phyloP scores from a whole-genome alignment of 2,329 filamentous ascomycete species.

The Arthrobotrys megalospora region DNA sequence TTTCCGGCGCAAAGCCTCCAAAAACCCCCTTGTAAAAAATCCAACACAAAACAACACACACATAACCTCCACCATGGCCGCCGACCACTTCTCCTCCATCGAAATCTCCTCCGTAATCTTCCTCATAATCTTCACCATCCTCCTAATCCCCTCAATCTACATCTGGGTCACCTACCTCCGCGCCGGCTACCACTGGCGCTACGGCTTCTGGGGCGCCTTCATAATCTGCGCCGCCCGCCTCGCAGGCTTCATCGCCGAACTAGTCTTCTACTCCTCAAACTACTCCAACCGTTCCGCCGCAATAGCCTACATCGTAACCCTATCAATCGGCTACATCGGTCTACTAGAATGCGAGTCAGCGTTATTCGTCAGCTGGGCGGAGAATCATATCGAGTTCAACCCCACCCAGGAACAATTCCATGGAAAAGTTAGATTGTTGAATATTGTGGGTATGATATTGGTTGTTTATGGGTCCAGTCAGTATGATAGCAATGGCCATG shows the following conservation, averaged over 20 bases:
- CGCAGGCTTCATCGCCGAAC: slow-evolving; percentile 58
- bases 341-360: slow-evolving; percentile 54
- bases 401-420: slow-evolving; percentile 39
- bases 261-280: slow-evolving; percentile 51
- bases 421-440: slow-evolving; percentile 49
- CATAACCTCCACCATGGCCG: too few relatives aligned
- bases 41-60: slow-evolving; percentile 30
- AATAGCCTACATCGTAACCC: slow-evolving; percentile 52
- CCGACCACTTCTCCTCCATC: slow-evolving; percentile 53
- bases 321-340: slow-evolving; percentile 56
- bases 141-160: slow-evolving; percentile 49
- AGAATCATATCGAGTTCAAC: slow-evolving; percentile 44
- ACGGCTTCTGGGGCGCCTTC: slow-evolving; percentile 60
- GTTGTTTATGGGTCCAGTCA: slow-evolving; percentile 42
- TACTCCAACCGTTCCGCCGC: slow-evolving; percentile 46
- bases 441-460: slow-evolving; percentile 41
- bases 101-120: slow-evolving; percentile 54
- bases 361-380: slow-evolving; percentile 50
- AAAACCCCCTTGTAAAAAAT: slow-evolving; percentile 1
- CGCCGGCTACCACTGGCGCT: slow-evolving; percentile 51
- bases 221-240: slow-evolving; percentile 52
- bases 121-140: slow-evolving; percentile 42
- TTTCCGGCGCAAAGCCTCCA: too few relatives aligned
- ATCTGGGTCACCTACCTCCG: slow-evolving; percentile 54
- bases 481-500: neutral